Percentiles rank a stretch among this genome's conserved stretches.
phyloP scores from a whole-genome alignment of 768 basidiomycete species.

The Phlebiopsis flavidoalba region DNA sequence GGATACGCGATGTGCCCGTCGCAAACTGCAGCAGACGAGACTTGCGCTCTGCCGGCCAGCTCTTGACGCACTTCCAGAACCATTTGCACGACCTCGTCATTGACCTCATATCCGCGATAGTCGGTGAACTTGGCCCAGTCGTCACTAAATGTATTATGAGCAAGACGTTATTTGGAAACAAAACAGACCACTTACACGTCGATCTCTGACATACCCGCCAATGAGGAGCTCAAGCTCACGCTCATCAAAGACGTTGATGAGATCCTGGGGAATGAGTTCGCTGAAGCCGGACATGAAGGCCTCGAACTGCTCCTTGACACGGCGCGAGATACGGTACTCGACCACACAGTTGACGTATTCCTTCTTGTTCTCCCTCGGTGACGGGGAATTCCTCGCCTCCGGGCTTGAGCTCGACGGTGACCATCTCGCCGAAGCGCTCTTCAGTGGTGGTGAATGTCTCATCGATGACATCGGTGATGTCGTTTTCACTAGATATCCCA shows the following conservation, averaged over 20 bases:
- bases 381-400: conserved; percentile 84
- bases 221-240: conserved; percentile 95
- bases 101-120: conserved; percentile 93
- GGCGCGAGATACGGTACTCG: conserved; percentile 95
- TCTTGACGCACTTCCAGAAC: conserved; percentile 99
- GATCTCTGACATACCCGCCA: conserved; percentile 99
- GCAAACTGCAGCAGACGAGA: conserved; percentile 94
- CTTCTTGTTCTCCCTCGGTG: conserved; percentile 97
- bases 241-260: conserved; percentile 98
- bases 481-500: conserved; percentile 66
- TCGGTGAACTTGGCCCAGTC: conserved; percentile 99
- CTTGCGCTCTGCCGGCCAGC: conserved; percentile 98
- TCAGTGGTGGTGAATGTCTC: conserved; percentile 97
- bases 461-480: conserved; percentile 96
- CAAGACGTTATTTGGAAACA: background rate
- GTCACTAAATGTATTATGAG: conserved; percentile 44
- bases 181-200: conserved; percentile 73
- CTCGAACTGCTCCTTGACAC: conserved; percentile 98
- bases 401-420: conserved; percentile 91
- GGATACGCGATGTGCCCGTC: conserved; percentile 94
- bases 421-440: conserved; percentile 97
- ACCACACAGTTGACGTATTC: conserved; percentile 94
- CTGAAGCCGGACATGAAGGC: conserved; percentile 99
- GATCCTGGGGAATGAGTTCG: conserved; percentile 96
- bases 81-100: conserved; percentile 97